phyloP scores from a whole-genome alignment of 148 eudicot genomes.

The Silene latifolia region DNA sequence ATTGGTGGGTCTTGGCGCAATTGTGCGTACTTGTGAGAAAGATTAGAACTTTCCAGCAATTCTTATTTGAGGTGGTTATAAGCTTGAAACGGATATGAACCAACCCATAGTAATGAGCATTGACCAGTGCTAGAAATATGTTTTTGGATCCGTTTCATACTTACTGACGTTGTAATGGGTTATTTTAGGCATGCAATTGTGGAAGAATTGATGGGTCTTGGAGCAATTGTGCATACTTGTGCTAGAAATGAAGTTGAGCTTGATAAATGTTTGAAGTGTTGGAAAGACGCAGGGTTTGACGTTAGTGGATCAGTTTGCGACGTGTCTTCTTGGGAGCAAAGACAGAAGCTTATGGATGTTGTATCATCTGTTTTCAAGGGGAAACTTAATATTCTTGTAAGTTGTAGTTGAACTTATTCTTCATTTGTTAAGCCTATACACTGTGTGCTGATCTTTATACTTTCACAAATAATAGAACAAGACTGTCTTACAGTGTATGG shows the following conservation, averaged over 20 bases:
- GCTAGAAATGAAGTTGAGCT: conserved; percentile 50
- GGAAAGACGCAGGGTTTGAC: conserved; percentile 46
- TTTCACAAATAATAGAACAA: no score
- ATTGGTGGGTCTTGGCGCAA: conserved; percentile 62
- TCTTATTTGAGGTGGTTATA: no score
- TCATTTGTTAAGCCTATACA: not conserved
- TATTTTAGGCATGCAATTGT: conserved; percentile 57
- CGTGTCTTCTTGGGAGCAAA: conserved; percentile 43
- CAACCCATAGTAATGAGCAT: no score
- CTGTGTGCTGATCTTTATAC: no score
- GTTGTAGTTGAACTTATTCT: not conserved
- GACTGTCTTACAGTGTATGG: no score
- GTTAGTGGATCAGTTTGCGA: conserved; percentile 67
- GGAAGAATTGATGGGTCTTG: conserved; percentile 63
- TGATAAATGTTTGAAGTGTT: conserved; percentile 38
- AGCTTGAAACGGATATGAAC: no score
- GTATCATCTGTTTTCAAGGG: conserved; percentile 52
- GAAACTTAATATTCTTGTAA: conserved; percentile 65
- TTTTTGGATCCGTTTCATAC: no score
- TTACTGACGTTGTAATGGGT: not conserved
- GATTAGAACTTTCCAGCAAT: no score
- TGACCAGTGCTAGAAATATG: conserved; percentile 54
- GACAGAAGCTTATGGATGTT: conserved; percentile 35
- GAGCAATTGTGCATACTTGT: conserved; percentile 68
- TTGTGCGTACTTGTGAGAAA: conserved; percentile 65